Conservation (phyloP, 495 filamentous ascomycete genomes). For the Aspergillus cavernicola region DNA sequence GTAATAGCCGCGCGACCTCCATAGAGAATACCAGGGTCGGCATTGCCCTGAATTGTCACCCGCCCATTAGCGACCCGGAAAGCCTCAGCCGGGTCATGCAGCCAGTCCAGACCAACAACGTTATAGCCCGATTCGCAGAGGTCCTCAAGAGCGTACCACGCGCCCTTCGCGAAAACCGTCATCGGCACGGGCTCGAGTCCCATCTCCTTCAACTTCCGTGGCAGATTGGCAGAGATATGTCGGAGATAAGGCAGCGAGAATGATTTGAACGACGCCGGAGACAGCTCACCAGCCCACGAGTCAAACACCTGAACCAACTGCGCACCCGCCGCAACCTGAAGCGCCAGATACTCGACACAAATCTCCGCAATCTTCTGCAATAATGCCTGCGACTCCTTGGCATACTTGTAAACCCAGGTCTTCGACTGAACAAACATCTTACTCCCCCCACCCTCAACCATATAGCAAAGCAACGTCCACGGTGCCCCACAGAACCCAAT, state of each 20-base stretch:
- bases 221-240: slow-evolving; percentile 76
- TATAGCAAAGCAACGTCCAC: slow-evolving; percentile 96
- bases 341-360: slow-evolving; percentile 89
- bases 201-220: slow-evolving; percentile 65
- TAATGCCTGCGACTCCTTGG: slow-evolving; percentile 70
- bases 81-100: slow-evolving; percentile 83
- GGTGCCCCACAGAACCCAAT: slow-evolving; percentile 98
- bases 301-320: slow-evolving; percentile 97
- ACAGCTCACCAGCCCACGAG: slow-evolving; percentile 94
- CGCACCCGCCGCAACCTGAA: slow-evolving; percentile 88
- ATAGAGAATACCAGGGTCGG: slow-evolving; percentile 90
- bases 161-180: slow-evolving; percentile 99
- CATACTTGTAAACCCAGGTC: slow-evolving; percentile 93
- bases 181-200: slow-evolving; percentile 81
- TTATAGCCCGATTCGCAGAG: slow-evolving; percentile 87
- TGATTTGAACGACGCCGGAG: slow-evolving; percentile 71
- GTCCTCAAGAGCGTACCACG: slow-evolving; percentile 92
- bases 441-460: slow-evolving; percentile 94
- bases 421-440: slow-evolving; percentile 90
- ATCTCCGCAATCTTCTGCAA: slow-evolving; percentile 88
- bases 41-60: slow-evolving; percentile 87
- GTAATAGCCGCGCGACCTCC: slow-evolving; percentile 78
- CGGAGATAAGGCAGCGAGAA: slow-evolving; percentile 84
- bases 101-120: slow-evolving; percentile 92
- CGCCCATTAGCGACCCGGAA: slow-evolving; percentile 69